phyloP scores from a whole-genome alignment of 2,329 filamentous ascomycete genomes.

The Trichothecium roseum region DNA sequence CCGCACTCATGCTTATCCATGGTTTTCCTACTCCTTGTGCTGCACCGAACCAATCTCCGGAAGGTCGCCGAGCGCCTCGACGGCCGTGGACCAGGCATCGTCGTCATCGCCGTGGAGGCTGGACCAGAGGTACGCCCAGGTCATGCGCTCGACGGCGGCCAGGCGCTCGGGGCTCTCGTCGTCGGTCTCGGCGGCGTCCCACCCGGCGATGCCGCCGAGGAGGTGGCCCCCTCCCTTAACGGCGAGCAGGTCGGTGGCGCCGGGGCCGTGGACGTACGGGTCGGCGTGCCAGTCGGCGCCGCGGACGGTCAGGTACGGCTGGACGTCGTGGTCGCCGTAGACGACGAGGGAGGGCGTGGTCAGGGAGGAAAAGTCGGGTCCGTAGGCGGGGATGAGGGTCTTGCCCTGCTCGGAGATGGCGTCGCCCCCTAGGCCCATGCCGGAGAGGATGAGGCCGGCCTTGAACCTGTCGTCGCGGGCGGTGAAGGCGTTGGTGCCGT shows the following conservation, averaged over 20 bases:
- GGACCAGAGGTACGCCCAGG: constrained; percentile 13
- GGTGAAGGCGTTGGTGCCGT: constrained; percentile 6
- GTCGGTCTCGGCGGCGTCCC: constrained; percentile 14
- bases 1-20: too few relatives aligned
- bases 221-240: constrained; percentile 13
- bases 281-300: constrained; percentile 15
- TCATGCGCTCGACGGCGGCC: constrained; percentile 11
- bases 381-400: constrained; percentile 10
- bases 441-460: constrained; percentile 14
- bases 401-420: constrained; percentile 8
- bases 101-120: constrained; percentile 7
- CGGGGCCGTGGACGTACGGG: constrained; percentile 9
- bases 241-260: constrained; percentile 10
- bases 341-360: constrained; percentile 10
- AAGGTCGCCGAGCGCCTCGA: too few relatives aligned
- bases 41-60: too few relatives aligned
- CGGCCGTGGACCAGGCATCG: too few relatives aligned
- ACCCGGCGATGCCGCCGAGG: constrained; percentile 14
- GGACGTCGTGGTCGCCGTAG: constrained; percentile 13
- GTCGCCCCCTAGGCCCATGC: constrained; percentile 7
- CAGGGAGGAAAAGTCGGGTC: constrained; percentile 11
- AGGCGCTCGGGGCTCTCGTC: constrained; percentile 14
- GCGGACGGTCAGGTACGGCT: constrained; percentile 10
- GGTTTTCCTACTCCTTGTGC: too few relatives aligned
- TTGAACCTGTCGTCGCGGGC: constrained; percentile 10